A percentile compares a stretch with the other conserved stretches of the same genome.
phyloP scores from a whole-genome alignment of 2,329 filamentous ascomycete species.

The Aspergillus sp. region DNA sequence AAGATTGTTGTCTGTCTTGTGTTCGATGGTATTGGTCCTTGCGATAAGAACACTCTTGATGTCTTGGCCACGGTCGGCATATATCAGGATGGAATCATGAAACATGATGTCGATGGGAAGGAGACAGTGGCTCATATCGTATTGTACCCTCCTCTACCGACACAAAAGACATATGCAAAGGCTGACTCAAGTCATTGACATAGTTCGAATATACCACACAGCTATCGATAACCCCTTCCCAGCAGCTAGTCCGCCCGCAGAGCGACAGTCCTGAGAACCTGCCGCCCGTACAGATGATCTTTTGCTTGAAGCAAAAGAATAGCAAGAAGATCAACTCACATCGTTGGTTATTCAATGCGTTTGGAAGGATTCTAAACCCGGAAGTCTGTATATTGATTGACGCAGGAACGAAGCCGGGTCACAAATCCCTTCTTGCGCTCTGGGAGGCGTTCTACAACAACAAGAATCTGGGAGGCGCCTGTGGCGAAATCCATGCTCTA shows the following conservation, averaged over 20 bases:
- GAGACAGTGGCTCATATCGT: constrained; percentile 88
- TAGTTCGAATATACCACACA: constrained; percentile 95
- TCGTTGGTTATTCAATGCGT: constrained; percentile 97
- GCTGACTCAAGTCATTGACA: too few relatives aligned
- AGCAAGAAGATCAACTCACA: constrained; percentile 99
- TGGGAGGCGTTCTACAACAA: constrained; percentile 99
- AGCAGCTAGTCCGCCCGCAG: constrained; percentile 90
- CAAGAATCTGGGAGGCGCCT: constrained; percentile 96
- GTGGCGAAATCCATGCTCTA: constrained; percentile 99
- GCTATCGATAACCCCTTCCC: constrained; percentile 92
- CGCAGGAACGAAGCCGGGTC: constrained; percentile 93
- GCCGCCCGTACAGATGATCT: constrained; percentile 97
- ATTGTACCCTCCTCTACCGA: too few relatives aligned
- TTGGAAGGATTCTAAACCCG: constrained; percentile 93
- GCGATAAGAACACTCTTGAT: constrained; percentile 92
- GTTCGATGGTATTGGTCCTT: constrained; percentile 97
- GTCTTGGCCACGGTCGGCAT: constrained; percentile 90
- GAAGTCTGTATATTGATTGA: constrained; percentile 96
- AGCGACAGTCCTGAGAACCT: constrained; percentile 83
- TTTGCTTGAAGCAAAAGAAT: constrained; percentile 98
- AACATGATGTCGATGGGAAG: constrained; percentile 96
- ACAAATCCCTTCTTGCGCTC: constrained; percentile 84
- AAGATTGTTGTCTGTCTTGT: constrained; percentile 98
- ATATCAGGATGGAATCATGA: constrained; percentile 98
- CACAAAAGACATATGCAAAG: too few relatives aligned